These are phyloP conservation scores for Crithidia expoeki DNA, from an alignment of 208 protist species.

Conservation along the genomic window DNA sequence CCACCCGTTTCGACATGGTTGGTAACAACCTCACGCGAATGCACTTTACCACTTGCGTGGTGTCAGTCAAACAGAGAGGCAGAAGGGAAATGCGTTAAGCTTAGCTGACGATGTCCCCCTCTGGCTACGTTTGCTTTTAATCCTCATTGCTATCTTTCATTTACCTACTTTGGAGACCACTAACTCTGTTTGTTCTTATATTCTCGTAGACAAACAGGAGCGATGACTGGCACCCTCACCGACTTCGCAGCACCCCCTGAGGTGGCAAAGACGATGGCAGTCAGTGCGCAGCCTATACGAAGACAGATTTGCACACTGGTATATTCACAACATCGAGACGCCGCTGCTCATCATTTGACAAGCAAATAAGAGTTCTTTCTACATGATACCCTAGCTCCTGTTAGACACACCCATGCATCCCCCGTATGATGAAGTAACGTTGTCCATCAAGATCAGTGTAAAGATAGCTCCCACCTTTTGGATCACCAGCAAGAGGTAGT, in stretches of 20 bases:
- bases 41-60: no score
- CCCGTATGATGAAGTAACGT: no score
- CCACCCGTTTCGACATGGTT: no score
- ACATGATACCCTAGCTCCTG: background rate
- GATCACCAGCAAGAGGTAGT: conserved; percentile 92
- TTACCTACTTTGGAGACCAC: no score
- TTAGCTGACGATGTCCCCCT: no score
- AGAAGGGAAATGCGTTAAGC: no score
- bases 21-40: no score
- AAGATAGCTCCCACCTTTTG: conserved; percentile 53
- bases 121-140: no score
- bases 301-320: background rate
- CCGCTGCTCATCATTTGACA: background rate
- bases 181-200: background rate
- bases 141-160: no score
- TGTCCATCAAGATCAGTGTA: background rate
- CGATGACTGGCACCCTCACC: background rate
- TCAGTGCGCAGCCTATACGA: background rate
- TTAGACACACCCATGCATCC: no score
- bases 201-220: background rate
- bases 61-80: no score
- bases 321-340: background rate
- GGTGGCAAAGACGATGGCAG: background rate
- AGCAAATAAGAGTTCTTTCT: conserved; percentile 19
- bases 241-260: background rate